Evolutionary conservation across 306 rosid genomes (phyloP).

Genomic region (Delonix regia): DNA sequence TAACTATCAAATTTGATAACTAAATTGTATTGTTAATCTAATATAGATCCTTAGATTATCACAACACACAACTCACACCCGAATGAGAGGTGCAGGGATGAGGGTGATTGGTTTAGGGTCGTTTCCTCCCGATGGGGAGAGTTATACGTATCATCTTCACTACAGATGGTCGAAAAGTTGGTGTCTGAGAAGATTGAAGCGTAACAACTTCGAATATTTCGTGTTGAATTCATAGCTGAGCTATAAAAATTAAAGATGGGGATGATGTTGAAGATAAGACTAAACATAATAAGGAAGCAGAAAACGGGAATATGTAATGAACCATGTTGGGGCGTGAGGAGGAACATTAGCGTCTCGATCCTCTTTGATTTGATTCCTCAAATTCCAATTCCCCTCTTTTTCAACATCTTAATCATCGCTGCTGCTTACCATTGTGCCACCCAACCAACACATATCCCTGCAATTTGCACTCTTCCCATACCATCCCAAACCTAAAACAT

Average conservation of each 20-base stretch:
- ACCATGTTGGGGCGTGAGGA: constrained; percentile 53
- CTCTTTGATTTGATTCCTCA: constrained; percentile 43
- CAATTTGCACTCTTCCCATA: not conserved
- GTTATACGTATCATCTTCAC: no score
- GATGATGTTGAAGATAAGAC: no score
- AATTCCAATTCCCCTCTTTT: constrained; percentile 31
- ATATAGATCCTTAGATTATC: no score
- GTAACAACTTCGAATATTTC: not conserved
- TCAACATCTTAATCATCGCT: constrained; percentile 51
- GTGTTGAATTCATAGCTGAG: not conserved
- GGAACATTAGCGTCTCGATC: constrained; percentile 39
- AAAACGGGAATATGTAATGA: constrained; percentile 1
- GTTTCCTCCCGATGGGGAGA: not conserved
- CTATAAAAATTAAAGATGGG: no score
- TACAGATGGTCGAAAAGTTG: no score
- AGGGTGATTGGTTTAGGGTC: not conserved
- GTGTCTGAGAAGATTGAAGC: no score
- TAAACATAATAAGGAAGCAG: no score
- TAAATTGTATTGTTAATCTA: no score
- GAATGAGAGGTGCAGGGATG: not conserved
- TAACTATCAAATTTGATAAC: no score
- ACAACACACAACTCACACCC: no score
- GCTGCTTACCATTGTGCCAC: not conserved
- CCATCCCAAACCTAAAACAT: not conserved
- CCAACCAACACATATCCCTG: not conserved